These are phyloP conservation scores for Boletus albobrunnescens DNA, from an alignment of 1,284 basidiomycete species.

Conservation along the genomic window DNA sequence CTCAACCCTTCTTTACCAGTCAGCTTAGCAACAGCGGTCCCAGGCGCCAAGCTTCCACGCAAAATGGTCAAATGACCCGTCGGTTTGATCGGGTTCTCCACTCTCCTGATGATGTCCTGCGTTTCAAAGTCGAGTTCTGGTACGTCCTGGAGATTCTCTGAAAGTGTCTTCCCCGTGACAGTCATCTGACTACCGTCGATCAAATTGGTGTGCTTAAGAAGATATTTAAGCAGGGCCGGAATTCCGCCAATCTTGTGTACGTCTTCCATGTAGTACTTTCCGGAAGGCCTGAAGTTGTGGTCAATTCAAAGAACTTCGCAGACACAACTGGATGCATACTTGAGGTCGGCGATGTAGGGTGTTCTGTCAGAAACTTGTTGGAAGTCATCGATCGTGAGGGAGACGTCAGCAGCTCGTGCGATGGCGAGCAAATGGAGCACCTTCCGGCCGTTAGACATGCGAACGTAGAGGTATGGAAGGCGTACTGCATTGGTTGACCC, in stretches of 20 bases:
- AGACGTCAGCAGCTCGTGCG: constrained; percentile 85
- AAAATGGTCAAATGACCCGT: constrained; percentile 93
- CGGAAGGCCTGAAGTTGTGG: constrained; percentile 64
- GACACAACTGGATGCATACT: constrained; percentile 40
- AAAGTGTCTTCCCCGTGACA: constrained; percentile 90
- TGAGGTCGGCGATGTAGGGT: constrained; percentile 92
- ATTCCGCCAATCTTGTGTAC: constrained; percentile 89
- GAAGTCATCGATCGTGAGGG: constrained; percentile 92
- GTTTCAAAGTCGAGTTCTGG: constrained; percentile 71
- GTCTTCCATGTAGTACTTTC: constrained; percentile 96
- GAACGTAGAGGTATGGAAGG: constrained; percentile 1
- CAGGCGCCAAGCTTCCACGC: constrained; percentile 86
- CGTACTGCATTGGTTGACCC: constrained; percentile 89
- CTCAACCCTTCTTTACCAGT: constrained; percentile 92
- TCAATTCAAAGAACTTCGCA: constrained; percentile 1
- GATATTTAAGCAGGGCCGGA: constrained; percentile 79
- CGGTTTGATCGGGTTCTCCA: constrained; percentile 84
- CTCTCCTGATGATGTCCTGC: constrained; percentile 80
- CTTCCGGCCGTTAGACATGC: constrained; percentile 32
- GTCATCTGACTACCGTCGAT: constrained; percentile 91
- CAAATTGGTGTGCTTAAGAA: constrained; percentile 81
- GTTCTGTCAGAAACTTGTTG: constrained; percentile 83
- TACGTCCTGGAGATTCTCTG: constrained; percentile 85
- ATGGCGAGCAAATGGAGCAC: constrained; percentile 93
- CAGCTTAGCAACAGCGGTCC: constrained; percentile 90